These are phyloP conservation scores for Ophiostoma sp. DNA, from an alignment of 2,329 filamentous ascomycete genomes.

Conservation along the genomic window DNA sequence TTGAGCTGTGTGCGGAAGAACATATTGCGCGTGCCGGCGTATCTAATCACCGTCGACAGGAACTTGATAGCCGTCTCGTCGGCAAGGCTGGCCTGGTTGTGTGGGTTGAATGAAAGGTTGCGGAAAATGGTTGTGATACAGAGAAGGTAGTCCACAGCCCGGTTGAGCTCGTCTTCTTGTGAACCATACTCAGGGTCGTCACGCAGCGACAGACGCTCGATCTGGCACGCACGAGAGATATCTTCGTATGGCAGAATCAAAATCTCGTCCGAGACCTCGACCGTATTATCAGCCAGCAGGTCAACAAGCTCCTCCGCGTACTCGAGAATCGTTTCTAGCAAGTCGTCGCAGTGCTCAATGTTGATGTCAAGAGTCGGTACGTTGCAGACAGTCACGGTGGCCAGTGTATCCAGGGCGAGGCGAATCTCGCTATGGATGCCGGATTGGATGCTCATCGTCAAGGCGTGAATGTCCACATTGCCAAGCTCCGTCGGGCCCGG, in stretches of 20 bases:
- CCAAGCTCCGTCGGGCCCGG: constrained; percentile 74
- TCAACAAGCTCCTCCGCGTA: constrained; percentile 88
- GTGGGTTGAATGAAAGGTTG: constrained; percentile 79
- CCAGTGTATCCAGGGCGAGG: constrained; percentile 78
- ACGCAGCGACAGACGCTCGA: constrained; percentile 66
- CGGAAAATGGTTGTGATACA: constrained; percentile 89
- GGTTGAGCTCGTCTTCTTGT: constrained; percentile 72
- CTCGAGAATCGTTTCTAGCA: constrained; percentile 82
- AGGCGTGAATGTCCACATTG: constrained; percentile 80
- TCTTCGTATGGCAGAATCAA: constrained; percentile 83
- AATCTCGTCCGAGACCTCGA: constrained; percentile 81
- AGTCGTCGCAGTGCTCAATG: constrained; percentile 73
- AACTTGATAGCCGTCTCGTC: constrained; percentile 76
- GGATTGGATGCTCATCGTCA: constrained; percentile 84
- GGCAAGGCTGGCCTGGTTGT: constrained; percentile 69
- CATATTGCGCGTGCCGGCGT: constrained; percentile 83
- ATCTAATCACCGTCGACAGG: constrained; percentile 74
- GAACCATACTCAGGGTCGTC: constrained; percentile 71
- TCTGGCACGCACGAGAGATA: constrained; percentile 68
- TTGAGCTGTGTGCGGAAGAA: constrained; percentile 76
- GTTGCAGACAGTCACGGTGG: constrained; percentile 59
- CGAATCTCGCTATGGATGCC: constrained; percentile 88
- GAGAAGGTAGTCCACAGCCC: constrained; percentile 78
- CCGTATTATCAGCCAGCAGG: constrained; percentile 73
- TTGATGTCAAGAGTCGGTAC: constrained; percentile 60